Evolutionary conservation across 768 basidiomycete genomes (phyloP).

Genomic region (Termitomyces sp.): DNA sequence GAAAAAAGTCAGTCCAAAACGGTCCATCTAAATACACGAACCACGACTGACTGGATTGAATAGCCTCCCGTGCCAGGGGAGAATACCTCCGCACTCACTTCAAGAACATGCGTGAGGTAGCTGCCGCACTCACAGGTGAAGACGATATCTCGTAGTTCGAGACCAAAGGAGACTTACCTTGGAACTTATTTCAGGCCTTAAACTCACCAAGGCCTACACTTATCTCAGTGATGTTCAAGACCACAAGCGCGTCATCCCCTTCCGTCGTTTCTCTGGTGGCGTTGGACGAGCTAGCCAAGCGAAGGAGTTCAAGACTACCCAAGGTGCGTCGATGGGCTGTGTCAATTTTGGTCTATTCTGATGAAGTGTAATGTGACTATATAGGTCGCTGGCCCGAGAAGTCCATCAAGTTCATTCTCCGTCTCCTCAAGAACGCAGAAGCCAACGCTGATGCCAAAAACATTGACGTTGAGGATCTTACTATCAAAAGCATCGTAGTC

Average conservation of each 20-base stretch:
- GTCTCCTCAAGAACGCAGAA: constrained; percentile 97
- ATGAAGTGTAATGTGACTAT: neutral
- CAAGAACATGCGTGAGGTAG: constrained; percentile 99
- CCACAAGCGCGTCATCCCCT: constrained; percentile 96
- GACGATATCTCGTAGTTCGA: constrained; percentile 9
- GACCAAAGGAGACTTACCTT: constrained; percentile 1
- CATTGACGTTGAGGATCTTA: constrained; percentile 86
- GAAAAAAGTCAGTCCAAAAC: constrained; percentile 76
- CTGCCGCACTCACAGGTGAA: constrained; percentile 86
- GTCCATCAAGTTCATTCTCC: constrained; percentile 91
- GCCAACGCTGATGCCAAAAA: constrained; percentile 98
- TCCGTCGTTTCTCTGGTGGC: constrained; percentile 93
- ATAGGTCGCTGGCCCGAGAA: constrained; percentile 99
- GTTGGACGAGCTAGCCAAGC: constrained; percentile 94
- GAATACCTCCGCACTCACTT: constrained; percentile 99
- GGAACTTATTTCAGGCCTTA: constrained; percentile 61
- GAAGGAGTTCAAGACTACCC: constrained; percentile 94
- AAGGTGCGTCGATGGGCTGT: constrained; percentile 57
- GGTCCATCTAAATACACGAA: neutral
- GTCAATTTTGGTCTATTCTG: neutral
- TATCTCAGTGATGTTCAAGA: constrained; percentile 94
- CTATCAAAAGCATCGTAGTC: constrained; percentile 96
- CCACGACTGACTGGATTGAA: constrained; percentile 19
- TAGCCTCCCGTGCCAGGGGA: constrained; percentile 89
- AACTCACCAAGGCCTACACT: constrained; percentile 89